Evolutionary conservation across 1,284 basidiomycete species (phyloP).

Genomic region (Cronartium quercuum): DNA sequence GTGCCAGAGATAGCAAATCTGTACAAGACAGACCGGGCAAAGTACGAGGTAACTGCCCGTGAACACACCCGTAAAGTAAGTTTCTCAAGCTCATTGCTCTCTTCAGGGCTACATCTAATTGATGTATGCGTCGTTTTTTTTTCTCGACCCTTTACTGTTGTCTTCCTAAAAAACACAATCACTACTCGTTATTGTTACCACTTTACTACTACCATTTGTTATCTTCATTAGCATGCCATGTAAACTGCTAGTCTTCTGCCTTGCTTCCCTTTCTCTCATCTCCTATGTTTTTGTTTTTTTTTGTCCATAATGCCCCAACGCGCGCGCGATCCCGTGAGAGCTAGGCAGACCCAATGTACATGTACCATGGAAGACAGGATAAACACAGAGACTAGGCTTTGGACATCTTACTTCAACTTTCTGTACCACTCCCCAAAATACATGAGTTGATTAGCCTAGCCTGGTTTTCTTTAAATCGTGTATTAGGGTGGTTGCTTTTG

Average conservation of each 20-base stretch:
- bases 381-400: too few relatives aligned
- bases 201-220: background rate
- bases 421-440: too few relatives aligned
- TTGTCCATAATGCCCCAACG: conserved; percentile 3
- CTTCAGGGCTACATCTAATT: background rate
- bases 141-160: background rate
- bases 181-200: background rate
- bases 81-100: background rate
- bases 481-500: too few relatives aligned
- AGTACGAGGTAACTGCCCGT: conserved; percentile 88
- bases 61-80: conserved; percentile 53
- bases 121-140: background rate
- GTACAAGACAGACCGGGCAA: conserved; percentile 89
- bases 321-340: background rate
- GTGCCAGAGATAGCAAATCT: conserved; percentile 65
- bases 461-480: too few relatives aligned
- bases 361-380: background rate
- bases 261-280: background rate
- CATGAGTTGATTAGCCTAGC: too few relatives aligned
- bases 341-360: background rate
- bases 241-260: too few relatives aligned
- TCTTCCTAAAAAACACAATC: background rate
- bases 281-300: background rate
- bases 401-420: too few relatives aligned
- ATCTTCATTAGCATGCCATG: background rate